Conservation (phyloP, 73 alveolate species). For the Durusdinium trenchii region DNA sequence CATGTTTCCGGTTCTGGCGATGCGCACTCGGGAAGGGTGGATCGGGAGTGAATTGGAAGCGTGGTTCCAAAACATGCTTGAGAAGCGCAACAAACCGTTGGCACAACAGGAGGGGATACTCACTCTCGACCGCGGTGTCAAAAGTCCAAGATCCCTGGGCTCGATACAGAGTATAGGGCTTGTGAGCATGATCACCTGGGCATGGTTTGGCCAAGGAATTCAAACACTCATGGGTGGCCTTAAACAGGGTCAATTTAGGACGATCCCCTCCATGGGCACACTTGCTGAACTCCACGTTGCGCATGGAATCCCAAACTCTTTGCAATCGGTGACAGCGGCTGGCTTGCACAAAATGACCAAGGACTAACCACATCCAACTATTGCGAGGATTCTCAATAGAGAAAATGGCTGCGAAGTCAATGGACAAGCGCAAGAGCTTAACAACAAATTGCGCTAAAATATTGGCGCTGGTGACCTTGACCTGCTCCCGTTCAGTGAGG, state of each 20-base stretch:
- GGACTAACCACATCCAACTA: conserved; percentile 7
- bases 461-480: not conserved
- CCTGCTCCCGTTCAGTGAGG: not conserved
- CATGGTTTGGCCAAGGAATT: not conserved
- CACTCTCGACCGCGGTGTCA: conserved; percentile 16
- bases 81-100: not conserved
- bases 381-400: not conserved
- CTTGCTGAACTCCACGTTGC: not conserved
- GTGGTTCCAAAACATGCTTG: not conserved
- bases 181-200: not conserved
- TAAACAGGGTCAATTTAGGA: not conserved
- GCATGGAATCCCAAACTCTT: not conserved
- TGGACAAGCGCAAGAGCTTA: not conserved
- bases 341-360: not conserved
- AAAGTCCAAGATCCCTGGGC: not conserved
- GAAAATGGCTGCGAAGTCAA: not conserved
- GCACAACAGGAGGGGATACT: not conserved
- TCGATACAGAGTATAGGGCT: not conserved
- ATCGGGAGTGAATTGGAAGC: too few relatives aligned
- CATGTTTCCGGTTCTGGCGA: not conserved
- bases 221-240: not conserved
- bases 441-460: not conserved
- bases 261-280: conserved; percentile 22
- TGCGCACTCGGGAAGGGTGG: not conserved
- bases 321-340: not conserved